Base-by-base conservation (phyloP, 2,329 filamentous ascomycete genomes). In the Coniochaeta sp. region DNA sequence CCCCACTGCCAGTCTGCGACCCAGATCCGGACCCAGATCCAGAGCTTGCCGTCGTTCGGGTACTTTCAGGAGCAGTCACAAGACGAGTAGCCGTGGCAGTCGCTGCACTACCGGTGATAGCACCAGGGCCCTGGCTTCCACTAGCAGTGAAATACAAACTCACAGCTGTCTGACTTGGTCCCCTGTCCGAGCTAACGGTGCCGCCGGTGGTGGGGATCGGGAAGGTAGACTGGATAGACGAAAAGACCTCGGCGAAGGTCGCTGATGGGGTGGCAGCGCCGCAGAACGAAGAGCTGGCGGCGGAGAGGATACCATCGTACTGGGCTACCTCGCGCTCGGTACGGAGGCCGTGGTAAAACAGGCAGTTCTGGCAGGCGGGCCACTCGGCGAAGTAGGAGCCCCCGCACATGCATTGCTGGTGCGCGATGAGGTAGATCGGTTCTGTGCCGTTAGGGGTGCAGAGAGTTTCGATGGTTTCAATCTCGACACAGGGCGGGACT, bases 321-420 rank as follows among this genome's bases (percentile, higher is more conserved):
- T 71, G 72, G 12, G 63, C 63, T 26, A 68, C 65, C 59, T 74
- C 71, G 19, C 67, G 71, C 62, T 72, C 69, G 28, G 69, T 72
- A 47, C 74, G 73, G 8, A 70, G 69, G 54, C 76, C 77, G 65
- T 79, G 76, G 16, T 73, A 66, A 47, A 68, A 69, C 16, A 77
- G 69, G 64, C 77, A 80, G 34, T 70, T 62, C 34, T 76, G 72
- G 66, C 77, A 80, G 58, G 70, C 73, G 11, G 68, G 59, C 75
- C 76, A 79, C 61, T 78, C 74, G 31, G 62, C 40, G 67, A 80
- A 80, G 70, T 72, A 78, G 60, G 70, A 73, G 40, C 77, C 74
- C 11, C 66, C 67, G 68, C 77, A 80, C 70, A 78, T 75, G 67
- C 77, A 70, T 64, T 70, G 63, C 50, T 69, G 69, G 62, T 74